phyloP scores from a whole-genome alignment of 1,139 yeast genomes.

The Waltiozyma sp. region DNA sequence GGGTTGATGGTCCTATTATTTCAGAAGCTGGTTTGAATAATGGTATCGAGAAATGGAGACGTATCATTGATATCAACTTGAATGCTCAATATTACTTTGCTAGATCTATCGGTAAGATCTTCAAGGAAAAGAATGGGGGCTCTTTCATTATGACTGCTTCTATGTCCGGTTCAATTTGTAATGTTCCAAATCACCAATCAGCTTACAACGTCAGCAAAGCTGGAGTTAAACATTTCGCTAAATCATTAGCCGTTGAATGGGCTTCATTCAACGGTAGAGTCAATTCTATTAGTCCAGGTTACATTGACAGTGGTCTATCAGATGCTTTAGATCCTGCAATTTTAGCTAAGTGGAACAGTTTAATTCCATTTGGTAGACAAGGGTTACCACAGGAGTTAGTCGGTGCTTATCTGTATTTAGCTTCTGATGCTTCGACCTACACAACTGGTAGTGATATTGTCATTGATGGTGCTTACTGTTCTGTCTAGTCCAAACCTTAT shows the following conservation, averaged over 20 bases:
- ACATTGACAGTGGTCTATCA: constrained; percentile 58
- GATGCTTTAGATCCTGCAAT: constrained; percentile 40
- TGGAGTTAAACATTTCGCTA: constrained; percentile 61
- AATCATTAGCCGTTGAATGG: constrained; percentile 79
- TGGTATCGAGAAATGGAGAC: constrained; percentile 45
- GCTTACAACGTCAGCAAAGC: constrained; percentile 87
- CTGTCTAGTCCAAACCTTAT: constrained; percentile 1
- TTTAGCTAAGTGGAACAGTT: constrained; percentile 48
- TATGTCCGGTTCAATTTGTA: constrained; percentile 80
- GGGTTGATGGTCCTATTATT: constrained; percentile 60
- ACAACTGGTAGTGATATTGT: constrained; percentile 71
- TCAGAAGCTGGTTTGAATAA: constrained; percentile 24
- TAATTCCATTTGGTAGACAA: constrained; percentile 74
- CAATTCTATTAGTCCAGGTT: constrained; percentile 75
- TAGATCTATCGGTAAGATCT: constrained; percentile 54
- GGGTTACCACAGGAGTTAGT: constrained; percentile 64
- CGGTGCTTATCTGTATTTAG: constrained; percentile 75
- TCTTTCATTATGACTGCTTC: constrained; percentile 74
- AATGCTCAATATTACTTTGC: constrained; percentile 59
- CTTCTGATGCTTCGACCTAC: constrained; percentile 68
- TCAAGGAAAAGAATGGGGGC: constrained; percentile 58
- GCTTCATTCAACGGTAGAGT: constrained; percentile 70
- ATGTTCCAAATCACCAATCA: constrained; percentile 77
- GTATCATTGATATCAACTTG: constrained; percentile 49
- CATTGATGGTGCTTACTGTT: constrained; percentile 54